Base-by-base conservation (phyloP, 371 early-diverging fungal genomes). In the Cokeromyces recurvatus region DNA sequence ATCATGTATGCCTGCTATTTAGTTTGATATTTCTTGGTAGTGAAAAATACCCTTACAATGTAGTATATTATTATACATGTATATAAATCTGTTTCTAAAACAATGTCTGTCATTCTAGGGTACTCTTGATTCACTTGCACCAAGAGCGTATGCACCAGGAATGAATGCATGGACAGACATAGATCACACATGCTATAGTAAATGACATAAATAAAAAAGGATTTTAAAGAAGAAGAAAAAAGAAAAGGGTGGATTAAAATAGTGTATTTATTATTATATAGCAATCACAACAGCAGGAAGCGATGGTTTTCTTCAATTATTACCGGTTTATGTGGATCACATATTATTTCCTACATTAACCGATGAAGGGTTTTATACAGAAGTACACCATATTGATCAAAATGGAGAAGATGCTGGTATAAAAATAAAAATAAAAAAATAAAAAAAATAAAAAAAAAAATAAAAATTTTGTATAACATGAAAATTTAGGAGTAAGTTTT, bases 261-360 rank as follows among this genome's bases (percentile, higher is more conserved):
- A 34, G 35, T 14, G 8, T 4, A 0, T n/a, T n/a, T n/a, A n/a
- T n/a, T n/a, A n/a, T n/a, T n/a, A n/a, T 21, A 1, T 32, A 74
- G 74, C 68, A 20, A 68, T 77, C 16, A 71, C 68, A 21, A 74
- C 78, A n/a, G 78, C 78, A 10, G 80, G 80, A 16, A 64, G 70
- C 29, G 68, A 74, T 34, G 80, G 80, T 8, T 79, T 79, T 55
- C 41, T 71, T 38, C 64, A 74, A 39, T 52, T 79, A n/a, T 56
- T 79, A 53, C 51, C 57, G 5, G 48, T 50, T 5, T 79, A 68
- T 52, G 66, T 78, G 23, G 79, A 79, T 54, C 79, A 79, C 34
- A 68, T 79, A 27, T 32, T 79, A 38, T 79, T 74, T 46, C 79
- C 79, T 24, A 77, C 78, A 3, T 65, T 79, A 41, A 76, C 74